Conservation (phyloP, 139 green algal species). For the Chlorella sp. region DNA sequence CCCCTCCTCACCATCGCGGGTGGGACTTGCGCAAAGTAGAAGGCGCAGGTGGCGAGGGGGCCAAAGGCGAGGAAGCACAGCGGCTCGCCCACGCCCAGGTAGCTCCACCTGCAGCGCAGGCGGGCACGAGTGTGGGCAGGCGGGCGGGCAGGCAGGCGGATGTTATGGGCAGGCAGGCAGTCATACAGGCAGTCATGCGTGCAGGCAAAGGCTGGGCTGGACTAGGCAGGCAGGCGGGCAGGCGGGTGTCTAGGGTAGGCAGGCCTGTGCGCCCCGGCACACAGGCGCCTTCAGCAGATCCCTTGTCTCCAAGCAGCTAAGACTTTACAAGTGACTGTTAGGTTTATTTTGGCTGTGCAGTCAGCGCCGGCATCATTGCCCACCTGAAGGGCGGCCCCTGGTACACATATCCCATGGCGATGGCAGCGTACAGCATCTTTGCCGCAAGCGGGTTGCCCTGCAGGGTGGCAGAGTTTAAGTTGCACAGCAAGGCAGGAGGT, state of each 20-base stretch:
- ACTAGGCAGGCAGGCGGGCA: background rate
- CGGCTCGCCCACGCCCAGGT: conserved; percentile 97
- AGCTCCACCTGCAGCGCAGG: conserved; percentile 63
- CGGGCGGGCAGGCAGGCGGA: no score
- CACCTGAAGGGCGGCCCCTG: conserved; percentile 97
- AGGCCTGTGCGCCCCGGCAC: no score
- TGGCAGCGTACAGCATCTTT: conserved; percentile 77
- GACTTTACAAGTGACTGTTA: no score
- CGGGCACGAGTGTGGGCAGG: background rate
- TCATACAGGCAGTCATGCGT: background rate
- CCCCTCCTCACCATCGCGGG: conserved; percentile 46
- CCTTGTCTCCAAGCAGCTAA: no score
- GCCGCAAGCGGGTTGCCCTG: conserved; percentile 50
- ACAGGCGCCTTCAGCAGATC: no score
- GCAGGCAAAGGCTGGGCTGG: no score
- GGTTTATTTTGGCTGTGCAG: no score
- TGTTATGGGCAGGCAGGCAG: no score
- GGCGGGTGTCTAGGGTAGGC: background rate
- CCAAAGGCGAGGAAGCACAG: conserved; percentile 98
- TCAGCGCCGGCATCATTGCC: no score
- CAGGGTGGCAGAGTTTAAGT: background rate
- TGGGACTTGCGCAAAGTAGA: conserved; percentile 85
- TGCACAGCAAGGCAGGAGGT: no score
- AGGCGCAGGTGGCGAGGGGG: conserved; percentile 89
- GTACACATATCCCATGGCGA: conserved; percentile 95